Percentiles rank a stretch among this genome's conserved stretches.
Conservation (phyloP, 1,139 yeast genomes). For the Diutina scorzettiae region DNA sequence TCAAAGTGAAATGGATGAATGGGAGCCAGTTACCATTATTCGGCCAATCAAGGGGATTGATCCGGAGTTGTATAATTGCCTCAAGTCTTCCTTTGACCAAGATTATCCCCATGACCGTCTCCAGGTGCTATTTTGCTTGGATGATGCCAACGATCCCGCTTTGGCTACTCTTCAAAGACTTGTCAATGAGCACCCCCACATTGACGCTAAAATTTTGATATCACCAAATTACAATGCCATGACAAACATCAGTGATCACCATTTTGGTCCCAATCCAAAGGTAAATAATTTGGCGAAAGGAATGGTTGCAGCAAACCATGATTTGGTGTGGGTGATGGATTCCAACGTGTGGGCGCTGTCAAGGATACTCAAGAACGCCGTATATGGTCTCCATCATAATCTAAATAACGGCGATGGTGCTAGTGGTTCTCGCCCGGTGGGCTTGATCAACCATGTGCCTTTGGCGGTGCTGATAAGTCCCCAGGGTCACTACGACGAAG, state of each 20-base stretch:
- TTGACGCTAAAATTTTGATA: slow-evolving; percentile 48
- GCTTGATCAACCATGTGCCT: slow-evolving; percentile 74
- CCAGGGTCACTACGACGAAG: slow-evolving; percentile 2
- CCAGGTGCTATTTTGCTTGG: slow-evolving; percentile 71
- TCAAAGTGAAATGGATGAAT: slow-evolving; percentile 9
- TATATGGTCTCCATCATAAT: not conserved
- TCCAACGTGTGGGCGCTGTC: slow-evolving; percentile 75
- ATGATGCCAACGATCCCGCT: slow-evolving; percentile 51
- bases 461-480: slow-evolving; percentile 28
- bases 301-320: slow-evolving; percentile 52
- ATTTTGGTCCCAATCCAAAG: slow-evolving; percentile 82
- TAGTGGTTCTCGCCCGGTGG: slow-evolving; percentile 13
- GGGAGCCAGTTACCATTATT: slow-evolving; percentile 66
- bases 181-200: slow-evolving; percentile 40
- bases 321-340: slow-evolving; percentile 80
- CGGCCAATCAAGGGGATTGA: slow-evolving; percentile 83
- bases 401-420: slow-evolving; percentile 30
- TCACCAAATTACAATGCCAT: slow-evolving; percentile 42
- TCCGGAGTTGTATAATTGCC: slow-evolving; percentile 57
- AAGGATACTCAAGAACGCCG: slow-evolving; percentile 52
- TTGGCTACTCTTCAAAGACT: slow-evolving; percentile 43
- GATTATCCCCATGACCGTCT: slow-evolving; percentile 45
- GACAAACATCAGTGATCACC: slow-evolving; percentile 41
- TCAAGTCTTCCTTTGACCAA: slow-evolving; percentile 59
- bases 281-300: slow-evolving; percentile 80